These are phyloP conservation scores for Zizania latifolia DNA, from an alignment of 176 grass and related monocot genomes.

Conservation along the genomic window DNA sequence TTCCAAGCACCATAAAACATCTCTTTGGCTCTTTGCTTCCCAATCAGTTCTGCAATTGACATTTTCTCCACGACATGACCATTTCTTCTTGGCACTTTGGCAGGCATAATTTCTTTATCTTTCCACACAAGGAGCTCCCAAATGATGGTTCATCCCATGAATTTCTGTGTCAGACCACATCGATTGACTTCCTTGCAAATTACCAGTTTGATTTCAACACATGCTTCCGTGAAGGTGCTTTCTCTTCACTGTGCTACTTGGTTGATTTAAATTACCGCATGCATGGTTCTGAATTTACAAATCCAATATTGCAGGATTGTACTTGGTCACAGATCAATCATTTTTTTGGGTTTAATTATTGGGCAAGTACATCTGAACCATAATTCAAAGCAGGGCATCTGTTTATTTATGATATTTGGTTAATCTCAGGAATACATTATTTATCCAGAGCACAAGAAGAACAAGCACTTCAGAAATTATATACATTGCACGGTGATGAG, in stretches of 20 bases:
- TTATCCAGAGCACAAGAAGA: conserved; percentile 96
- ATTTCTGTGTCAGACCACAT: conserved; percentile 86
- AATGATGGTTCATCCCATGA: conserved; percentile 48
- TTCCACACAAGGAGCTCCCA: conserved; percentile 57
- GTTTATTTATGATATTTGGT: conserved; percentile 67
- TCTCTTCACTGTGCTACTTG: conserved; percentile 22
- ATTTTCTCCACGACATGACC: neutral
- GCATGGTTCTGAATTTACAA: conserved; percentile 2
- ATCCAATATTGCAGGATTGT: conserved; percentile 5
- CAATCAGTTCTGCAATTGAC: neutral
- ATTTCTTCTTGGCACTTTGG: neutral
- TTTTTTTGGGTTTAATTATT: conserved; percentile 1
- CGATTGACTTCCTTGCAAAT: conserved; percentile 80
- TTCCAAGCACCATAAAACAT: neutral
- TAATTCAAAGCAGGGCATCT: conserved; percentile 28
- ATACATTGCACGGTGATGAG: conserved; percentile 25
- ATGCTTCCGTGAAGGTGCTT: conserved; percentile 74
- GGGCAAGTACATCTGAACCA: neutral
- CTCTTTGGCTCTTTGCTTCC: neutral
- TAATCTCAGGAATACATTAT: conserved; percentile 99
- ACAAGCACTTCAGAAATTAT: conserved; percentile 44
- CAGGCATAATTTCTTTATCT: conserved; percentile 88
- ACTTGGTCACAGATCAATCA: neutral
- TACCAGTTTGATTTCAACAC: conserved; percentile 91
- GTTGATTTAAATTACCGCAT: conserved; percentile 9